These are phyloP conservation scores for Globisporangium acanthophoron DNA, from an alignment of 352 stramenopile species.

Conservation along the genomic window DNA sequence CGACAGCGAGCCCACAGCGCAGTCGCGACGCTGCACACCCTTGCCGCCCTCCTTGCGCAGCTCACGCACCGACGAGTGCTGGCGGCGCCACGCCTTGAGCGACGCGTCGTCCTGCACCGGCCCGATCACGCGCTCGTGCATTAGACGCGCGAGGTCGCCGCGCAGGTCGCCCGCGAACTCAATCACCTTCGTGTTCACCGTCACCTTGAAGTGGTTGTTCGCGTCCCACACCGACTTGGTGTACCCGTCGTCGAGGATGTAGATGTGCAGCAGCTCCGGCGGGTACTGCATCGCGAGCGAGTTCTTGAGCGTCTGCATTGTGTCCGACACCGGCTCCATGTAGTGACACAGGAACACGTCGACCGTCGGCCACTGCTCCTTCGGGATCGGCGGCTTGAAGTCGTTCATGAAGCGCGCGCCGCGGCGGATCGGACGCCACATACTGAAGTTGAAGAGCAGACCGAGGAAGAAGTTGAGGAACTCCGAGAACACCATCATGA, in stretches of 20 bases:
- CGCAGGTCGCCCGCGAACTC: constrained; percentile 80
- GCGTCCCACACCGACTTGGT: constrained; percentile 87
- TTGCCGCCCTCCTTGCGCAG: constrained; percentile 79
- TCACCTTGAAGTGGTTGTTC: constrained; percentile 89
- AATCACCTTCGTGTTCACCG: constrained; percentile 89
- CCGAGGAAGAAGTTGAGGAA: constrained; percentile 86
- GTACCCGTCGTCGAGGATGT: constrained; percentile 88
- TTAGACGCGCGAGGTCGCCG: constrained; percentile 72
- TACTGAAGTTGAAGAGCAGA: constrained; percentile 89
- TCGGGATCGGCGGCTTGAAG: constrained; percentile 86
- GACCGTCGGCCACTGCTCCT: constrained; percentile 85
- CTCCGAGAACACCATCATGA: constrained; percentile 83
- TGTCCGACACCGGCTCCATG: constrained; percentile 84
- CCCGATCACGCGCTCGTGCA: constrained; percentile 84
- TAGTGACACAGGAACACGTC: constrained; percentile 90
- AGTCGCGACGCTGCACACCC: constrained; percentile 79
- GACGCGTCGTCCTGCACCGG: constrained; percentile 69
- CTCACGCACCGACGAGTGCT: constrained; percentile 82
- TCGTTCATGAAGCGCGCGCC: constrained; percentile 86
- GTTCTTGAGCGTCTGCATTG: constrained; percentile 84
- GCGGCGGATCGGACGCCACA: constrained; percentile 87
- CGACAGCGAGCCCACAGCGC: constrained; percentile 77
- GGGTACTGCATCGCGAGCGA: constrained; percentile 86
- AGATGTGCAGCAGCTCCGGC: constrained; percentile 81
- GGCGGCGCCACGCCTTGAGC: constrained; percentile 80